Evolutionary conservation across 1,284 basidiomycete genomes (phyloP).

Genomic region (Boletus mariae): DNA sequence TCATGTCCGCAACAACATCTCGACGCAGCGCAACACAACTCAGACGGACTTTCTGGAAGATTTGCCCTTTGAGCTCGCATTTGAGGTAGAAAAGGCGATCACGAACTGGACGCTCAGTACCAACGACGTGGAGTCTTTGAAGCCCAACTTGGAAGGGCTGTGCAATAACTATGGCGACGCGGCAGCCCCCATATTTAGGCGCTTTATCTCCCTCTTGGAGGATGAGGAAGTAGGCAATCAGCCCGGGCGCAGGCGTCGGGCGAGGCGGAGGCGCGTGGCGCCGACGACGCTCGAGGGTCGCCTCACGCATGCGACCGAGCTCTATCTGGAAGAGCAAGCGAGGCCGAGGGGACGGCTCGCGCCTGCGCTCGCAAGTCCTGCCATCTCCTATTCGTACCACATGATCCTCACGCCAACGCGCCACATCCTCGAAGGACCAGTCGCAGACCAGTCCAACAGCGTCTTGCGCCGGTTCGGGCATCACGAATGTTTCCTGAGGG

Average conservation of each 20-base stretch:
- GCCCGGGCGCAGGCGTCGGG: background rate
- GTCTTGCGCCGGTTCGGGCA: constrained; percentile 49
- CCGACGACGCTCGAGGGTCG: constrained; percentile 14
- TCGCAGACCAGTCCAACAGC: constrained; percentile 58
- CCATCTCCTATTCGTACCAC: constrained; percentile 38
- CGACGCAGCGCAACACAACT: background rate
- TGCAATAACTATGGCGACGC: constrained; percentile 10
- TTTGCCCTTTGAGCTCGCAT: constrained; percentile 37
- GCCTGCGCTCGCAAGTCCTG: constrained; percentile 15
- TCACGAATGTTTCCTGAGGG: constrained; percentile 57
- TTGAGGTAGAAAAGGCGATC: constrained; percentile 39
- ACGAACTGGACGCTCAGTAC: constrained; percentile 27
- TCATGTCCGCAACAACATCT: constrained; percentile 14
- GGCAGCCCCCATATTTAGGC: constrained; percentile 32
- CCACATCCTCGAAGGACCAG: constrained; percentile 47
- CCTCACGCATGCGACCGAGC: constrained; percentile 22
- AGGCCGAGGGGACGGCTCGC: constrained; percentile 25
- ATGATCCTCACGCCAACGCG: constrained; percentile 53
- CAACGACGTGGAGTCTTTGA: constrained; percentile 22
- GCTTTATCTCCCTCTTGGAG: constrained; percentile 26
- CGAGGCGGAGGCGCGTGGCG: background rate
- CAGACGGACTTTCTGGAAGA: constrained; percentile 19
- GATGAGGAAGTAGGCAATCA: constrained; percentile 6
- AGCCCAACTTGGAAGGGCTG: constrained; percentile 20
- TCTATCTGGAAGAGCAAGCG: constrained; percentile 26